Base-by-base conservation (phyloP, 2,329 filamentous ascomycete species). In the Colletotrichum lindemuthianum region DNA sequence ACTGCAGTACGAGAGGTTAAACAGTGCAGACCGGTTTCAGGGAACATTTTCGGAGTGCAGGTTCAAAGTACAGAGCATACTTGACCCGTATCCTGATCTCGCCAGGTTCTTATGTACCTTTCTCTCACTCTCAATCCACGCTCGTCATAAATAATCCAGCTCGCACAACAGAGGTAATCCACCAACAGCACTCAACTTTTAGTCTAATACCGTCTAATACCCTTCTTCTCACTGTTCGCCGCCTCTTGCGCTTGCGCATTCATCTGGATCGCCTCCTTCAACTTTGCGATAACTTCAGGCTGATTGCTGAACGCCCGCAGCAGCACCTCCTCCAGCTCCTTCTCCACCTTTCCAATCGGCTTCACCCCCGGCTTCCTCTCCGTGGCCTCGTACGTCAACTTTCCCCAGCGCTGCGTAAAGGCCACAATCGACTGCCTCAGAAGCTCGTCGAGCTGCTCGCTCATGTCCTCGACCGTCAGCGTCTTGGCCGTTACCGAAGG, bases 371-470 rank as follows among this genome's bases (percentile, higher is more conserved):
- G 75, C 70, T 83, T 85, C 40, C 78, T 75, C 33, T 77, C 78
- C 58, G 76, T 77, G 2, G 84, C 82, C 6, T 86, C 84, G 45
- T 83, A 81, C 45, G 84, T 76, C 59, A 85, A 71, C 4, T 77
- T 76, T 4, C 82, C 83, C 83, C 87, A 90, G 41, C 85, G 80
- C 72, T 85, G 85, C 13, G 88, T 89, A 65, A 90, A 90, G 2
- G 81, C 82, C 44, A 85, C 87, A 58, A 90, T 90, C 52, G 84
- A 86, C 72, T 88, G 85, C 55, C 88, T 79, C 33, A 90, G 75
- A 65, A 89, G 74, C 69, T 88, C 87, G 67, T 90, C 88, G 59
- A 90, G 74, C 72, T 89, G 87, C 75, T 90, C 88, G 67, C 85
- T 86, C 70, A 88, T 88, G 69, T 90, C 87, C 63, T 88, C 81